phyloP scores from a whole-genome alignment of 495 filamentous ascomycete species.

The Xylaria bambusicola region DNA sequence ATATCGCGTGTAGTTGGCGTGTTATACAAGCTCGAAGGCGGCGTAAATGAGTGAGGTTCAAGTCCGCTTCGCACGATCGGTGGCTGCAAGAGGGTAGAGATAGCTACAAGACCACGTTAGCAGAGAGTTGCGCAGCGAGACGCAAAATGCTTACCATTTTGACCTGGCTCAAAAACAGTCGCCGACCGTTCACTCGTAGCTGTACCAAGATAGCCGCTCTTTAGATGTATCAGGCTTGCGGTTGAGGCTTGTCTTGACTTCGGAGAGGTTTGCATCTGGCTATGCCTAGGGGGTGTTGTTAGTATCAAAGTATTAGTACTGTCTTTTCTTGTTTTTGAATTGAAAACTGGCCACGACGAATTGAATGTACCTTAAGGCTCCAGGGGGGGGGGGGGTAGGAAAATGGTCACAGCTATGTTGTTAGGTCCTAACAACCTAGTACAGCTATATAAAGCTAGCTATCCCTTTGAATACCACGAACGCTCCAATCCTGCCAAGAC shows the following conservation, averaged over 20 bases:
- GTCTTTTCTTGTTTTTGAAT: neutral
- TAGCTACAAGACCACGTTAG: slow-evolving; percentile 54
- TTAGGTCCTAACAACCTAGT: no score
- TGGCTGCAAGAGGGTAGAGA: slow-evolving; percentile 75
- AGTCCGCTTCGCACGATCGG: slow-evolving; percentile 75
- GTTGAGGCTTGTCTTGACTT: slow-evolving; percentile 62
- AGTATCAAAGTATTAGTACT: neutral
- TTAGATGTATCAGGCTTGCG: slow-evolving; percentile 71
- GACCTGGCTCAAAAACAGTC: slow-evolving; percentile 61
- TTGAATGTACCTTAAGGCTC: neutral
- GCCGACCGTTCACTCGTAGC: slow-evolving; percentile 46
- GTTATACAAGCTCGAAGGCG: slow-evolving; percentile 58
- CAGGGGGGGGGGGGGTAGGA: no score
- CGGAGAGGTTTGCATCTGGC: neutral
- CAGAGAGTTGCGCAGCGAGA: neutral
- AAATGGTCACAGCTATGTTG: no score
- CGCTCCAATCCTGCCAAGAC: no score
- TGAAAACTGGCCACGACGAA: neutral
- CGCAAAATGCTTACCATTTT: slow-evolving; percentile 59
- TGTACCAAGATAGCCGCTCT: slow-evolving; percentile 62
- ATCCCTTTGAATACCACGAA: no score
- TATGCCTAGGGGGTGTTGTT: slow-evolving; percentile 1
- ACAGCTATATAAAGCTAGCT: no score
- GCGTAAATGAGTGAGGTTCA: slow-evolving; percentile 58
- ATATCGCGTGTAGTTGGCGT: slow-evolving; percentile 76